These are phyloP conservation scores for Botrytis fabae DNA, from an alignment of 2,329 filamentous ascomycete genomes.

Conservation along the genomic window DNA sequence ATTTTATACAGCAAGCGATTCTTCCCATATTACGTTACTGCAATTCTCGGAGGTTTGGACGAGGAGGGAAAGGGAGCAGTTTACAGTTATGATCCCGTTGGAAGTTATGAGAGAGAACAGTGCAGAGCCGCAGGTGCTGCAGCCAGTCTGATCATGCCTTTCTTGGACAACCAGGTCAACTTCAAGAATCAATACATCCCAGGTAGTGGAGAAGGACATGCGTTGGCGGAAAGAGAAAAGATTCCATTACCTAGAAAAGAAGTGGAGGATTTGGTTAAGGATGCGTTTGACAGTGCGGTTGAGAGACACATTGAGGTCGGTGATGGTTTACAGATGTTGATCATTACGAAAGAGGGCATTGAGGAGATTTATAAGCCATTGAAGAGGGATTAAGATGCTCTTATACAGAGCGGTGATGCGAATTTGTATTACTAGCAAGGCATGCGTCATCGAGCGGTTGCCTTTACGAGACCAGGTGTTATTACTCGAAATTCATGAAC, in stretches of 20 bases:
- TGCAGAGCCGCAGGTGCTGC: conserved; percentile 92
- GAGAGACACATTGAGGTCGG: conserved; percentile 99
- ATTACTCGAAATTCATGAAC: conserved; percentile 22
- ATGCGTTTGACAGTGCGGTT: conserved; percentile 96
- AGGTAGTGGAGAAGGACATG: conserved; percentile 79
- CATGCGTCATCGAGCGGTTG: conserved; percentile 16
- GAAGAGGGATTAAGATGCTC: conserved; percentile 74
- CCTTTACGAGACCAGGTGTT: conserved; percentile 23
- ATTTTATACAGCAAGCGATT: conserved; percentile 98
- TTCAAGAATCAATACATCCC: conserved; percentile 98
- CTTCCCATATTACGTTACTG: conserved; percentile 97
- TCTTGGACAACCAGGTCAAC: conserved; percentile 99
- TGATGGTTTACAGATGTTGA: conserved; percentile 92
- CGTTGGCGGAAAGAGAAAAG: conserved; percentile 68
- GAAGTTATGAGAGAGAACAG: conserved; percentile 95
- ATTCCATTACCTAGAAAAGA: conserved; percentile 69
- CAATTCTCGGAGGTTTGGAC: conserved; percentile 90
- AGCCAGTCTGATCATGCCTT: conserved; percentile 95
- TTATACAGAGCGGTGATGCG: conserved; percentile 9
- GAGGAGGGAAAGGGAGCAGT: conserved; percentile 92
- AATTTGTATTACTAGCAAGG: conserved; percentile 25
- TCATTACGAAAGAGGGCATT: conserved; percentile 85
- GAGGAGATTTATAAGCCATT: conserved; percentile 80
- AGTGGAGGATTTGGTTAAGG: conserved; percentile 86
- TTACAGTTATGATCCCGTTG: conserved; percentile 97